Base-by-base conservation (phyloP, 2,329 filamentous ascomycete species). In the Zymoseptoria ardabiliae region DNA sequence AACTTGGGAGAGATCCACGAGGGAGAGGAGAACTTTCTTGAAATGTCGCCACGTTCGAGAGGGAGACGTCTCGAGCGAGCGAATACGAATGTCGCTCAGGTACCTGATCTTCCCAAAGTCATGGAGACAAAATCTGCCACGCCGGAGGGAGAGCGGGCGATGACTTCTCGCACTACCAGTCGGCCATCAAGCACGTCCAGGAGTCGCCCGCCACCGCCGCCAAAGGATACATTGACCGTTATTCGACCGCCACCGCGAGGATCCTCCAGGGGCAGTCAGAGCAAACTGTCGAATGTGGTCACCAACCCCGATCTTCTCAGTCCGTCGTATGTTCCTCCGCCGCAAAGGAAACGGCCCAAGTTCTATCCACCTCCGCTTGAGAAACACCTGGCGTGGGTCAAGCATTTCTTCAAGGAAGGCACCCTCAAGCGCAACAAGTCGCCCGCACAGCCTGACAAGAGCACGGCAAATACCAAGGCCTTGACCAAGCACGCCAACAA, bases 271-370 rank as follows among this genome's bases (percentile, higher is more conserved):
- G 63, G 66, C n/a, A 73, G 90, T 61, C 89, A 90, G 50, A 96
- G 91, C 66, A 94, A 91, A 63, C 81, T 97, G 30, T 91, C 96
- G 70, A 83, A 95, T 4, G 91, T 95, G 48, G 88, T 89, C 13
- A 82, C 79, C 48, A 86, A 87, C 65, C 82, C 84, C 21, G 85
- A 88, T 64, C 73, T 88, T 7, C 75, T 86, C 17, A 77, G 79
- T 53, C 68, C 70, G 22, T 66, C 65, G 6, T 80, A 84, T 63
- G 78, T 81, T 25, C 81, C 81, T 57, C 66, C 67, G 8, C 65
- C 69, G 49, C 68, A 69, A 51, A 75, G 77, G 50, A 82, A 81
- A 59, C 77, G 79, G 50, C 75, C 78, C 56, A 81, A 82, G 49
- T 82, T 81, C 62, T 83, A 83, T 66, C 81, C 85, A 60, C 80